Evolutionary conservation across 192 early-diverging fungal genomes (phyloP), one percentile per base, ranked within the genome.

Genomic region (Umbelopsis ramanniana): DNA sequence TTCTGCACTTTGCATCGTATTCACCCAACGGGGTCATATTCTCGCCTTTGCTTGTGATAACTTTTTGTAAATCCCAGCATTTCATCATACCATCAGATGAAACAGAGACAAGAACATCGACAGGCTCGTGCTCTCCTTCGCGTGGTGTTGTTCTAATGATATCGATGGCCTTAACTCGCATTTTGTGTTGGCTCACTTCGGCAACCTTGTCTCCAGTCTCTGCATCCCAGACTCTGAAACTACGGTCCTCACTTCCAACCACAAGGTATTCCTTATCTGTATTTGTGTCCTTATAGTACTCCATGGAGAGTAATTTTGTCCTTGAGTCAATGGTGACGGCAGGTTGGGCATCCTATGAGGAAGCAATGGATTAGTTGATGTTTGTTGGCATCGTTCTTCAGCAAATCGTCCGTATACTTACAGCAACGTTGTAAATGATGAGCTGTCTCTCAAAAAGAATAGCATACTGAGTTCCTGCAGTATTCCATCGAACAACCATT

Each of bases 31-130:
- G 80, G 29, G 43, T 48, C 10, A n/a, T 63, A 50, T 55, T 63
- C 0, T 73, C 48, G 15, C 68, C 72, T 26, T 72, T 69, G 6
- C 71, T 60, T 14, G 37, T 45, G 9, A 84, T 68, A 19, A 67
- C 70, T 23, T 75, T 76, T 50, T 84, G 83, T 52, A 93, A 47
- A 72, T 86, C 86, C 93, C 93, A 94, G 33, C 82, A 76, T 72
- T 89, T 88, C 60, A 94, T 85, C 0, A 79, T 66, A 52, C 93
- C 93, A 73, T 94, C 92, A 0, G 93, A 92, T 0, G 93, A 93
- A 22, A 85, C 83, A 47, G 90, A 85, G 15, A 79, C 74, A 11
- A 91, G 66, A 4, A 92, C 50, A 67, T 52, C 60, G 8, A 70
- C 68, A 21, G 83, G 74, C 22, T 70, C 71, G 15, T 63, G 33